These are phyloP conservation scores for Alternaria ethzedia DNA, from an alignment of 2,329 filamentous ascomycete genomes.

Conservation along the genomic window DNA sequence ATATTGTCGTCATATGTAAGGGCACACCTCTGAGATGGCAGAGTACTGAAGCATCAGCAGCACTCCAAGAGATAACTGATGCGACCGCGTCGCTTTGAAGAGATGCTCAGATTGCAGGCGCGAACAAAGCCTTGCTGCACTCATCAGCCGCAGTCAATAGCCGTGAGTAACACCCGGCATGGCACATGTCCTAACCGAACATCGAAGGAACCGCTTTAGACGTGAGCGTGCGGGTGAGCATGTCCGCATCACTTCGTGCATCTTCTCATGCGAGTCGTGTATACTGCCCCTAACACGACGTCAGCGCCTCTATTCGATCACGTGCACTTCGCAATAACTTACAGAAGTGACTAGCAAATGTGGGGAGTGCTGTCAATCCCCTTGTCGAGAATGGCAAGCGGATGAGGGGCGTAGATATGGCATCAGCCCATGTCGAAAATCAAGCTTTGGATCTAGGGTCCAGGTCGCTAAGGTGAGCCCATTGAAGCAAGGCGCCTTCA, in stretches of 20 bases:
- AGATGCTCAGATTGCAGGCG: not conserved
- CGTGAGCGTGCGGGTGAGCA: not conserved
- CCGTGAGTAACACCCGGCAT: not conserved
- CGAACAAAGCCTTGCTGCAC: not conserved
- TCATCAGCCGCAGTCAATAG: not conserved
- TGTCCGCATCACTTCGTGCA: not conserved
- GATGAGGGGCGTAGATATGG: constrained; percentile 22
- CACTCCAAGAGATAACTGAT: not conserved
- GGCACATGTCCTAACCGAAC: not conserved
- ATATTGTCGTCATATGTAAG: not conserved
- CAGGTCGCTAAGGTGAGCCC: constrained; percentile 25
- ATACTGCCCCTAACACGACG: not conserved
- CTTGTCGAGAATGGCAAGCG: constrained; percentile 16
- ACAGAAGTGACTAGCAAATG: constrained; percentile 19
- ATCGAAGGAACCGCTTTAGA: not conserved
- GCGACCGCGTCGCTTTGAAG: not conserved
- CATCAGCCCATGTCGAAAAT: constrained; percentile 10
- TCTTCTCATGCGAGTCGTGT: not conserved
- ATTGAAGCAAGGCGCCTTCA: constrained; percentile 11
- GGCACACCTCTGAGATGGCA: not conserved
- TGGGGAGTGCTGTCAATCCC: constrained; percentile 13
- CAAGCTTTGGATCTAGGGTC: constrained; percentile 22
- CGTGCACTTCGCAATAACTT: constrained; percentile 33
- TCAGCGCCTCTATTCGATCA: constrained; percentile 14
- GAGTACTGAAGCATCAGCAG: not conserved